Percentiles rank a stretch among this genome's conserved stretches.
These are phyloP conservation scores for Debaryomycetaceae sp. DNA, from an alignment of 1,139 yeast species.

Conservation along the genomic window DNA sequence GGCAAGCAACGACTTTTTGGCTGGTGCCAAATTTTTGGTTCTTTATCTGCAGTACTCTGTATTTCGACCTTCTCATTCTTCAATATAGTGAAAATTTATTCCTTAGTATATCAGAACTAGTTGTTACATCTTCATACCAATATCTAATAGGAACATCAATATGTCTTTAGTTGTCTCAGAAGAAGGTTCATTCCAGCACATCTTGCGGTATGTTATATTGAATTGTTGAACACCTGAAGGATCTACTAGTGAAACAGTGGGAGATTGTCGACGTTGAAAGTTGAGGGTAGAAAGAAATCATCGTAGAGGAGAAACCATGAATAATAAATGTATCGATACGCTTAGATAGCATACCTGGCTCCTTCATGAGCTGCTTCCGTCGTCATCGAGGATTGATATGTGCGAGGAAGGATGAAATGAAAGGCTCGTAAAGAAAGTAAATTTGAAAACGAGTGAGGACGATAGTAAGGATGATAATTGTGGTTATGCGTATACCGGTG, in stretches of 20 bases:
- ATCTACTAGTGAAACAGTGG: not conserved
- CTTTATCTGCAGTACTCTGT: not conserved
- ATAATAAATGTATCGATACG: too few species aligned
- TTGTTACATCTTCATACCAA: not conserved
- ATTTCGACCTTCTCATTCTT: not conserved
- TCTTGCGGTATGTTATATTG: slow-evolving; percentile 85
- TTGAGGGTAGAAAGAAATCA: too few species aligned
- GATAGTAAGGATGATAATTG: too few species aligned
- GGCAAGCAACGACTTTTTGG: not conserved
- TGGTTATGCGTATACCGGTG: too few species aligned
- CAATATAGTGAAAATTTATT: not conserved
- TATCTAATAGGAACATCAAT: slow-evolving; percentile 30
- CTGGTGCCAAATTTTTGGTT: not conserved
- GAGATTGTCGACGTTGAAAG: too few species aligned
- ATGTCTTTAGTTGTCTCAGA: slow-evolving; percentile 98
- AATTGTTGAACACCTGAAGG: not conserved
- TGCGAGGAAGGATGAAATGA: too few species aligned
- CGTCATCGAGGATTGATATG: too few species aligned
- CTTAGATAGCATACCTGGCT: too few species aligned
- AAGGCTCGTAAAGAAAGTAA: too few species aligned
- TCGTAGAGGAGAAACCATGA: too few species aligned
- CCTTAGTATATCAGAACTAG: not conserved
- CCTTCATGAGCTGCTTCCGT: too few species aligned
- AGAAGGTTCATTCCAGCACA: slow-evolving; percentile 99
- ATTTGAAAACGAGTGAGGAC: too few species aligned